Percentiles rank a stretch among this genome's conserved stretches.
Conservation (phyloP, 495 filamentous ascomycete species). For the Hyphodiscus hymeniophilus region DNA sequence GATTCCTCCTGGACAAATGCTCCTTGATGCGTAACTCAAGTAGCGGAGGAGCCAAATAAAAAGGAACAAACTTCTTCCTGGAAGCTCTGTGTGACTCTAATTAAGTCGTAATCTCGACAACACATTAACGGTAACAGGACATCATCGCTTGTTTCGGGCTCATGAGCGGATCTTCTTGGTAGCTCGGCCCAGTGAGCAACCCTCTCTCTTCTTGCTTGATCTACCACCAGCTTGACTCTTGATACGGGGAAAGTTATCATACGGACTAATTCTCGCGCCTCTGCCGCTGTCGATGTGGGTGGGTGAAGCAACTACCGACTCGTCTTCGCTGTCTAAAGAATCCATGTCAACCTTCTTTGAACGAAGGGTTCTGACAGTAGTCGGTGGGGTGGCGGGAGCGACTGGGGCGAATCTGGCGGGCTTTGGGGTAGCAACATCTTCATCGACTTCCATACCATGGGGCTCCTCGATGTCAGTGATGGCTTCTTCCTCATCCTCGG, state of each 20-base stretch:
- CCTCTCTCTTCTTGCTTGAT: constrained; percentile 13
- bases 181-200: constrained; percentile 1
- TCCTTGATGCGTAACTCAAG: no score
- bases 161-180: constrained; percentile 8
- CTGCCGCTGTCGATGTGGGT: constrained; percentile 16
- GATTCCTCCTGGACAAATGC: no score
- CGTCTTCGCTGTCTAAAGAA: constrained; percentile 25
- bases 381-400: constrained; percentile 47
- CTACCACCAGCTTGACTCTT: constrained; percentile 35
- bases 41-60: no score
- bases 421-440: constrained; percentile 35
- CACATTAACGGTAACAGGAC: background rate
- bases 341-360: constrained; percentile 24
- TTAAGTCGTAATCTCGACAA: background rate
- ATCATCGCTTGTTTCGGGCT: background rate
- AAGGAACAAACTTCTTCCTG: no score
- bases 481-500: constrained; percentile 34
- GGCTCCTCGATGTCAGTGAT: constrained; percentile 50
- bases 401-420: constrained; percentile 33
- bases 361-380: constrained; percentile 44
- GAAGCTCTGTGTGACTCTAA: no score
- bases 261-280: constrained; percentile 47
- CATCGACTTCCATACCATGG: constrained; percentile 23
- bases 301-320: constrained; percentile 20
- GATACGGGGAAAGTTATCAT: constrained; percentile 55